Base-by-base conservation (phyloP, 2,329 filamentous ascomycete genomes). In the Cercospora sesami region DNA sequence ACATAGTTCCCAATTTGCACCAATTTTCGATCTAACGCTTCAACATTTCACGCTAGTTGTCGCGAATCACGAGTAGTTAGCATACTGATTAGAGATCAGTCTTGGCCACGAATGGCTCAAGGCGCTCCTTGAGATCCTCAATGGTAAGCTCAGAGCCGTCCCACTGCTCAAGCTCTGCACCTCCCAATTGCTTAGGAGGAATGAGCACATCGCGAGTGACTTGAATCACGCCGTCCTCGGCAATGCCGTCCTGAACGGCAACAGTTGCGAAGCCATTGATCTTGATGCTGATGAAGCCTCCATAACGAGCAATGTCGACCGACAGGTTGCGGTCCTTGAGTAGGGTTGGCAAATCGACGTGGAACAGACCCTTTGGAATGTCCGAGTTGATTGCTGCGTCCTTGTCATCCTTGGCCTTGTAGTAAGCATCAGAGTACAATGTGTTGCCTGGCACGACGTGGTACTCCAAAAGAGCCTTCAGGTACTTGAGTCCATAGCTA, bases 371-470 rank as follows among this genome's bases (percentile, higher is more conserved):
- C 66, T 81, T 79, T 0, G 60, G 39, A 10, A 70, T 63, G 23
- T 80, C 77, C 33, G 74, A 74, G 12, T 74, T 75, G 51, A 78
- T 74, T 1, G 75, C 73, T 0, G 66, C 66, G 28, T 73, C 68
- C 10, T 63, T 69, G 58, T 73, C 66, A n/a, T 68, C 66, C 60
- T 64, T 66, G 48, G 73, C 73, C 16, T 75, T 72, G 81, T 93
- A 95, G 76, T 90, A 91, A 5, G 89, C 90, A 76, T 97, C 94
- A 5, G 90, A 92, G 83, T 97, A 97, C 0, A 96, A 81, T 0
- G 91, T 94, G 68, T 89, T 85, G 75, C 91, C 87, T 51, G 88
- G 85, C 1, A 90, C 90, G 60, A 94, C 85, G 75, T 94, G 91
- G 77, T 96, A 96, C 81, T 92, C 84, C 16, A 96, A 83, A 57